A percentile compares a stretch with the other conserved stretches of the same genome.
Conservation (phyloP, 176 grass and related monocot species). For the Eragrostis curvula region DNA sequence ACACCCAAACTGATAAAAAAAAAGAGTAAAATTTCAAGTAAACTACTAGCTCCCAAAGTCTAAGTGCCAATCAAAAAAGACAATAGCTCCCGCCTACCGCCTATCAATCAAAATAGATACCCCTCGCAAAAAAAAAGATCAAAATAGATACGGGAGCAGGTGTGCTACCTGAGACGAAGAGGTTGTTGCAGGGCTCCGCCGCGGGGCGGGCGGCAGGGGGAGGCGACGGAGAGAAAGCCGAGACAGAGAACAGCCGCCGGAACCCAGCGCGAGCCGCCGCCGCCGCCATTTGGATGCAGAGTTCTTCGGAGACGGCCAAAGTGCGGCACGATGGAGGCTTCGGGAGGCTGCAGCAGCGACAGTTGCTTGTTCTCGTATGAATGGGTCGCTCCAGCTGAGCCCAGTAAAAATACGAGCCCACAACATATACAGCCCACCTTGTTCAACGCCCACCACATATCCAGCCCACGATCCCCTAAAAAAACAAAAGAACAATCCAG, state of each 20-base stretch:
- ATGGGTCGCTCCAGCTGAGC: not conserved
- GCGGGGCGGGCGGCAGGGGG: conserved; percentile 43
- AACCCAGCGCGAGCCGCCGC: conserved; percentile 54
- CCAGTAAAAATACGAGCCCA: not conserved
- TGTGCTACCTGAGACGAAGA: conserved; percentile 71
- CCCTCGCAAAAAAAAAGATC: too few relatives aligned
- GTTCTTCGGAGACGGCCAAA: not conserved
- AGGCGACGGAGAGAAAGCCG: conserved; percentile 52
- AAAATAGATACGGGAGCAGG: not conserved
- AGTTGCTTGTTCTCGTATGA: not conserved
- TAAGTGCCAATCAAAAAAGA: not conserved
- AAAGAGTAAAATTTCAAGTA: not conserved
- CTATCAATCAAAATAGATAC: too few relatives aligned
- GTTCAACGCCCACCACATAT: not conserved
- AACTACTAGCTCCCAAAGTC: not conserved
- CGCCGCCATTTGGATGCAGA: conserved; percentile 32
- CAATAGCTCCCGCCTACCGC: not conserved
- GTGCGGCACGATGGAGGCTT: conserved; percentile 18
- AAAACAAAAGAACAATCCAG: too few relatives aligned
- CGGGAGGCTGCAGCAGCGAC: not conserved
- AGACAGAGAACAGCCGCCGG: too few relatives aligned
- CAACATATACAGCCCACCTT: too few relatives aligned
- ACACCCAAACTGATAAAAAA: not conserved
- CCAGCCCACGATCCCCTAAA: too few relatives aligned
- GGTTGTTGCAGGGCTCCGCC: conserved; percentile 74